Percentiles rank a stretch among this genome's conserved stretches.
Evolutionary conservation across 176 grass and related monocot species (phyloP).

Genomic region (Metroxylon sagu): DNA sequence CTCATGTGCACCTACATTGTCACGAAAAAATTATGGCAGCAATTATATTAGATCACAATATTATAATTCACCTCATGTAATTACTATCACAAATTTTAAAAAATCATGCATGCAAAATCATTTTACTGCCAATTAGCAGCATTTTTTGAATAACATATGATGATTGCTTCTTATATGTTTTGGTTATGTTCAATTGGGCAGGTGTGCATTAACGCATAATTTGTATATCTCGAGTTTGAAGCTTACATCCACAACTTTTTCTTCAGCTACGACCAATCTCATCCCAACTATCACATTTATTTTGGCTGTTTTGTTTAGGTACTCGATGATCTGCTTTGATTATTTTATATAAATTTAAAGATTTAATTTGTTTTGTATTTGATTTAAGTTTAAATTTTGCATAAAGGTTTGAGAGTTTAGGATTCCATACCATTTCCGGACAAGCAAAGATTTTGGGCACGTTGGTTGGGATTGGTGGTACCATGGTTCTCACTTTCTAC

Average conservation of each 20-base stretch:
- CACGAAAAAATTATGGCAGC: too few relatives aligned
- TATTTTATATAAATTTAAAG: too few relatives aligned
- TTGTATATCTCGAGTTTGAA: conserved; percentile 70
- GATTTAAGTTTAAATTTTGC: neutral
- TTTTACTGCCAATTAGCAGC: too few relatives aligned
- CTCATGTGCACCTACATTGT: too few relatives aligned
- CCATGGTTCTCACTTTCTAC: conserved; percentile 60
- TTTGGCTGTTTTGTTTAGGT: conserved; percentile 58
- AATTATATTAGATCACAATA: too few relatives aligned
- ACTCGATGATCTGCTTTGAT: neutral
- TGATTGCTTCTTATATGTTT: too few relatives aligned
- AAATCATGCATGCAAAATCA: too few relatives aligned
- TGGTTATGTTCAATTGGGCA: conserved; percentile 8
- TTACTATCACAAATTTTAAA: too few relatives aligned
- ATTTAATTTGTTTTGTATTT: neutral
- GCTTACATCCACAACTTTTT: conserved; percentile 66
- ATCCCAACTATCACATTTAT: conserved; percentile 73
- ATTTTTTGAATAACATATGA: too few relatives aligned
- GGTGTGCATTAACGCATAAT: conserved; percentile 70
- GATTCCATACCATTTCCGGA: conserved; percentile 10
- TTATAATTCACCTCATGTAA: too few relatives aligned
- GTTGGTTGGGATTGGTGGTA: conserved; percentile 32
- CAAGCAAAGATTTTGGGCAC: conserved; percentile 46
- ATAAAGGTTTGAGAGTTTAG: conserved; percentile 28
- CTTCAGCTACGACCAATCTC: conserved; percentile 71